Conservation (phyloP, 2,329 filamentous ascomycete genomes). For the Dothideomycetidae sp. region DNA sequence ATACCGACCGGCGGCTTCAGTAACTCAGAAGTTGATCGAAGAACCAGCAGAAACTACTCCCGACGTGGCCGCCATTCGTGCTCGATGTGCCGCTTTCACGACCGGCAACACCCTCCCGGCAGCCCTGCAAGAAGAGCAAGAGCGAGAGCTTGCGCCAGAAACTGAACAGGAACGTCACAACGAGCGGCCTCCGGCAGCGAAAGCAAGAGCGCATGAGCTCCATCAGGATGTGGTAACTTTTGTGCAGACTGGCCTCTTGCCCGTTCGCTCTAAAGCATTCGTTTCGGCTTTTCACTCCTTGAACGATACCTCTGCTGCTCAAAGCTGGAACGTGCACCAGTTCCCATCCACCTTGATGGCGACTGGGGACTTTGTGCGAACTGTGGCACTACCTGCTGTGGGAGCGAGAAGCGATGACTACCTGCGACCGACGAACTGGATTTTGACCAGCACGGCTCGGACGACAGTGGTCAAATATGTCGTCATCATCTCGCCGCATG, state of each 20-base stretch:
- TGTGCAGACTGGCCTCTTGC: constrained; percentile 24
- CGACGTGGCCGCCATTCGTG: constrained; percentile 2
- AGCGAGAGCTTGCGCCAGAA: constrained; percentile 52
- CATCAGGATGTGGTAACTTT: constrained; percentile 32
- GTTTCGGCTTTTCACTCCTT: constrained; percentile 35
- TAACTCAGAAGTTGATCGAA: constrained; percentile 2
- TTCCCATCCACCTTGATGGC: constrained; percentile 33
- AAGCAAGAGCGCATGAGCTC: constrained; percentile 29
- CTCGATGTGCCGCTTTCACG: constrained; percentile 20
- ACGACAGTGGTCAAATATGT: constrained; percentile 18
- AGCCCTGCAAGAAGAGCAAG: constrained; percentile 38
- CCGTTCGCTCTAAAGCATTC: constrained; percentile 22
- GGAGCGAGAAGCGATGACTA: constrained; percentile 30
- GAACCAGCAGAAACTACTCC: background rate
- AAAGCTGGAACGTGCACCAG: constrained; percentile 19
- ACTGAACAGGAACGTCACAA: constrained; percentile 45
- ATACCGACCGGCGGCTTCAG: constrained; percentile 26
- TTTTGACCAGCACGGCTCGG: constrained; percentile 27
- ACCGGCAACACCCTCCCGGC: constrained; percentile 36
- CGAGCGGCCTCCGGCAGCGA: constrained; percentile 31
- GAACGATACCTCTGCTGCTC: constrained; percentile 9
- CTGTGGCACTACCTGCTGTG: constrained; percentile 22
- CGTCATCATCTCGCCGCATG: constrained; percentile 47
- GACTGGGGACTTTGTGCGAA: constrained; percentile 38
- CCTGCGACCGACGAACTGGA: constrained; percentile 41